Percentiles rank a stretch among this genome's conserved stretches.
Conservation (phyloP, 345 rosid species). For the Odontarrhena argentea region DNA sequence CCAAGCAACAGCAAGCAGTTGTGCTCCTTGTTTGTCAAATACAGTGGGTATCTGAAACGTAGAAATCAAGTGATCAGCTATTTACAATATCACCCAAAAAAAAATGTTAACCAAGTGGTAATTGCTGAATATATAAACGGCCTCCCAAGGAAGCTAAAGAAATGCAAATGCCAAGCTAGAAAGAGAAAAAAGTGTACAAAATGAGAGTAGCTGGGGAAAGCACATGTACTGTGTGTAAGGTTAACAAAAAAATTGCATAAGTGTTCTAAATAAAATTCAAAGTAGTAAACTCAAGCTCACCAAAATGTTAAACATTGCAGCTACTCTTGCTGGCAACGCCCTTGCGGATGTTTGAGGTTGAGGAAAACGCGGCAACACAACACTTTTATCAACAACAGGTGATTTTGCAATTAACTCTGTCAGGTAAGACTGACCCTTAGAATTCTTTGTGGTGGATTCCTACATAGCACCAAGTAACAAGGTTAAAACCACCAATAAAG, state of each 20-base stretch:
- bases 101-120: conserved; percentile 18
- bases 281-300: conserved; percentile 49
- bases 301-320: conserved; percentile 83
- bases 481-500: conserved; percentile 28
- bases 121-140: conserved; percentile 9
- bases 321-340: conserved; percentile 78
- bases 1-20: conserved; percentile 78
- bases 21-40: conserved; percentile 92
- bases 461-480: conserved; percentile 41
- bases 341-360: conserved; percentile 65
- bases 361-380: conserved; percentile 64
- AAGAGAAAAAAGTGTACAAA: conserved; percentile 4
- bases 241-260: background rate
- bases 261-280: conserved; percentile 4
- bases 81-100: background rate
- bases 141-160: conserved; percentile 26
- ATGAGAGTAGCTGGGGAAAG: conserved; percentile 6
- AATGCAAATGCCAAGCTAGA: conserved; percentile 1
- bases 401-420: conserved; percentile 72
- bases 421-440: conserved; percentile 62
- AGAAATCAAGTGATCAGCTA: conserved; percentile 28
- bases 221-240: background rate
- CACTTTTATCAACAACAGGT: conserved; percentile 49
- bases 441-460: conserved; percentile 57
- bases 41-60: conserved; percentile 78